phyloP scores from a whole-genome alignment of 2,329 filamentous ascomycete genomes.

The Diaporthe capsici region DNA sequence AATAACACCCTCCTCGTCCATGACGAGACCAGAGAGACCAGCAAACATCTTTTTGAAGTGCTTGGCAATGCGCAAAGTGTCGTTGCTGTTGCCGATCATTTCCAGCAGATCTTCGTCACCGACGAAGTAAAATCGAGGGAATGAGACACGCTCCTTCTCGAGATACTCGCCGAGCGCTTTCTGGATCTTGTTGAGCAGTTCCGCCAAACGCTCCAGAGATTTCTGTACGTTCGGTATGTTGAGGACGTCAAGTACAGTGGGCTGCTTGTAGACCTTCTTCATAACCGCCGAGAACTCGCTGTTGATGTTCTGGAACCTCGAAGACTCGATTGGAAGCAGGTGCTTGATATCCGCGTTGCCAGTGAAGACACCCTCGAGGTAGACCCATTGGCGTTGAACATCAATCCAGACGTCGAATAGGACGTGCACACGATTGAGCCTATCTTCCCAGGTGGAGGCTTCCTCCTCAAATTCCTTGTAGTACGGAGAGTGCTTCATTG shows the following conservation, averaged over 20 bases:
- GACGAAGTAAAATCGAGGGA: slow-evolving; percentile 99
- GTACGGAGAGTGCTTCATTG: slow-evolving; percentile 99
- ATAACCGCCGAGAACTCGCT: slow-evolving; percentile 99
- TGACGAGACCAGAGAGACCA: slow-evolving; percentile 88
- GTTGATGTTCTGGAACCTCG: slow-evolving; percentile 99
- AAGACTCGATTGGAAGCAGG: slow-evolving; percentile 94
- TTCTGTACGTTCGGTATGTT: slow-evolving; percentile 97
- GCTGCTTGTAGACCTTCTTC: slow-evolving; percentile 99
- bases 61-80: slow-evolving; percentile 95
- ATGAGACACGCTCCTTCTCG: slow-evolving; percentile 96
- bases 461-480: slow-evolving; percentile 99
- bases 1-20: slow-evolving; percentile 92
- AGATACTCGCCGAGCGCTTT: slow-evolving; percentile 99
- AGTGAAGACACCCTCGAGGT: slow-evolving; percentile 98
- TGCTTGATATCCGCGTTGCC: slow-evolving; percentile 99
- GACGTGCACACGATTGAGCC: slow-evolving; percentile 95
- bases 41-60: slow-evolving; percentile 99
- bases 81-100: slow-evolving; percentile 99
- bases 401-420: slow-evolving; percentile 99
- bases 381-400: slow-evolving; percentile 99
- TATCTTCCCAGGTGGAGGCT: slow-evolving; percentile 96
- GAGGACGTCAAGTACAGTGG: slow-evolving; percentile 94
- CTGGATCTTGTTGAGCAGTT: slow-evolving; percentile 98
- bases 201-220: slow-evolving; percentile 94
- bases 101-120: slow-evolving; percentile 98